Percentiles rank a stretch among this genome's conserved stretches.
Evolutionary conservation across 805 yeast genomes (phyloP).

Genomic region (Starmerella vaccinii): DNA sequence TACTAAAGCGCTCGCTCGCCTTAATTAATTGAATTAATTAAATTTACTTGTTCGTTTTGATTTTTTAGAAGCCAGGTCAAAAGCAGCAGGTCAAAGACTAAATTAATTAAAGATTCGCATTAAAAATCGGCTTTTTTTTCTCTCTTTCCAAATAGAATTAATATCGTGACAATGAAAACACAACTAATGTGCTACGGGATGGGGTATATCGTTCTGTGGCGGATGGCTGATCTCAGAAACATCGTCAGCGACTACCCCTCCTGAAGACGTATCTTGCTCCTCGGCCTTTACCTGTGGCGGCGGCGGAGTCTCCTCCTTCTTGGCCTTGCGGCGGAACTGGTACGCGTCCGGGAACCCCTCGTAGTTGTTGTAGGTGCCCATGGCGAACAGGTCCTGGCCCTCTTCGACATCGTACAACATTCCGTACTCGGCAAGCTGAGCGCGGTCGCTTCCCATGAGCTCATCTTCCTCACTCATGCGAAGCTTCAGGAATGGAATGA

Average conservation of each 20-base stretch:
- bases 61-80: too few species aligned
- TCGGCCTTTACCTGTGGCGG: neutral
- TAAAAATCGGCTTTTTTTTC: too few species aligned
- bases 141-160: too few species aligned
- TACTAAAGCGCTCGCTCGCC: too few species aligned
- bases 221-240: neutral
- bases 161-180: neutral
- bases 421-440: slow-evolving; percentile 77
- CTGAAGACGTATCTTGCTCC: neutral
- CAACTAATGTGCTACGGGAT: neutral
- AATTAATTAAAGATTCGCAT: too few species aligned
- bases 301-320: neutral
- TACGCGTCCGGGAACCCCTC: slow-evolving; percentile 18
- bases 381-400: slow-evolving; percentile 17
- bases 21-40: too few species aligned
- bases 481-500: slow-evolving; percentile 70
- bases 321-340: slow-evolving; percentile 4
- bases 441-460: slow-evolving; percentile 75
- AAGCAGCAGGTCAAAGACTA: too few species aligned
- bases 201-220: neutral
- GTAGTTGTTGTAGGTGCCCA: slow-evolving; percentile 19
- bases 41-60: too few species aligned
- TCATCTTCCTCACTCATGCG: slow-evolving; percentile 88
- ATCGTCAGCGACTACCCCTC: neutral
- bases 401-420: slow-evolving; percentile 37